Conservation (phyloP, 2,329 filamentous ascomycete species). For the Pseudogymnoascus sp. region DNA sequence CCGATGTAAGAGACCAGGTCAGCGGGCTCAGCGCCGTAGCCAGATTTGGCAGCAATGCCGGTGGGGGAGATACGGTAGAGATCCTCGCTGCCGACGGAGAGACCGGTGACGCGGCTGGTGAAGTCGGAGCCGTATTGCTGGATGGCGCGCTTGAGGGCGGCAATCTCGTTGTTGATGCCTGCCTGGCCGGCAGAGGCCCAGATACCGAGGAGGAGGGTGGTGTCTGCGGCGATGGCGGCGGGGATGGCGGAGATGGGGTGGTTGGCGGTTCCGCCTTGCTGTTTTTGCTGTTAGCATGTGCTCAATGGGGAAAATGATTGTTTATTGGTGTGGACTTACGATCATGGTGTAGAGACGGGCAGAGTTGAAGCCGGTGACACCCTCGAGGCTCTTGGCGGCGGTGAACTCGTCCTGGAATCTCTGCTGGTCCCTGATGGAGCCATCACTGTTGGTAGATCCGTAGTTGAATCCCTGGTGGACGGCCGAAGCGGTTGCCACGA, state of each 20-base stretch:
- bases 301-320: not conserved
- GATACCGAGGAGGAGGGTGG: conserved; percentile 69
- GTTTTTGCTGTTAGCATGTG: conserved; percentile 18
- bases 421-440: conserved; percentile 46
- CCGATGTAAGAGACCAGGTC: conserved; percentile 61
- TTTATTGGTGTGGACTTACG: conserved; percentile 31
- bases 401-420: conserved; percentile 66
- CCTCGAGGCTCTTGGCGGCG: conserved; percentile 50
- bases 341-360: conserved; percentile 66
- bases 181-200: conserved; percentile 66
- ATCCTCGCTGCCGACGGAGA: conserved; percentile 82
- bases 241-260: conserved; percentile 64
- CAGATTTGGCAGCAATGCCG: conserved; percentile 53
- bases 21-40: conserved; percentile 53
- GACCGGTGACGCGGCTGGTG: conserved; percentile 61
- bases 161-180: conserved; percentile 62
- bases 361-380: conserved; percentile 54
- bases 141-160: conserved; percentile 62
- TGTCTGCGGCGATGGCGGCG: conserved; percentile 74
- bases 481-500: conserved; percentile 23
- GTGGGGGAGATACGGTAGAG: conserved; percentile 70
- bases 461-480: conserved; percentile 64
- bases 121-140: conserved; percentile 58
- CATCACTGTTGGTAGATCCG: conserved; percentile 50
- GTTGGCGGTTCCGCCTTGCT: conserved; percentile 57